A percentile compares a stretch with the other conserved stretches of the same genome.
Conservation (phyloP, 2,329 filamentous ascomycete species). For the Fusarium fracticaudum region DNA sequence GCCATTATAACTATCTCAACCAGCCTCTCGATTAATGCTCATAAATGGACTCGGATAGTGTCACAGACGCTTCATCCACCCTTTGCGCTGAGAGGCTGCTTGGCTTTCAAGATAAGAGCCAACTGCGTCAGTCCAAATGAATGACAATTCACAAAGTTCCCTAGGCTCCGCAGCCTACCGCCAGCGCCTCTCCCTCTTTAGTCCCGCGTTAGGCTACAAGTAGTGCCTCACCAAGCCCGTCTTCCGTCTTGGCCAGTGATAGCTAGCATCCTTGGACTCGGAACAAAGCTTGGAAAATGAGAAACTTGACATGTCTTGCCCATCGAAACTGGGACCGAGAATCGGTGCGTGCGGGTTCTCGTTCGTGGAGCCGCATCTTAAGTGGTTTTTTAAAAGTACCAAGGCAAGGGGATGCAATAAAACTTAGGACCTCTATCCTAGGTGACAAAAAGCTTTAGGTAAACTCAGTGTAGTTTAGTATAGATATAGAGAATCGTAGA, state of each 20-base stretch:
- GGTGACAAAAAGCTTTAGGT: no score
- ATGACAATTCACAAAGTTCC: conserved; percentile 19
- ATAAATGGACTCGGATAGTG: background rate
- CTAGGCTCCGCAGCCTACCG: conserved; percentile 7
- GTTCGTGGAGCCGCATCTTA: background rate
- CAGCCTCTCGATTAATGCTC: background rate
- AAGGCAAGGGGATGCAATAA: no score
- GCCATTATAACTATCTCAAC: background rate
- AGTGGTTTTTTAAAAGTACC: background rate
- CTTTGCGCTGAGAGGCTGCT: background rate
- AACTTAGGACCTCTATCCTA: no score
- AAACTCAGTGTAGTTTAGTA: no score
- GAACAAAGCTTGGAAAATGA: conserved; percentile 10
- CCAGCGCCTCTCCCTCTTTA: conserved; percentile 32
- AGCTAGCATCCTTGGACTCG: conserved; percentile 10
- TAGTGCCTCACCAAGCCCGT: conserved; percentile 2
- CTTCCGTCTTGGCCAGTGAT: conserved; percentile 13
- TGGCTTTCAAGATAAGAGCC: background rate
- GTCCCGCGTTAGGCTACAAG: conserved; percentile 13
- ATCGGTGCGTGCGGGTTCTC: conserved; percentile 15
- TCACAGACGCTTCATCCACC: conserved; percentile 4
- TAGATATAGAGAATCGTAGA: no score
- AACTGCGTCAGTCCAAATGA: conserved; percentile 22
- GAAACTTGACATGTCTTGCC: conserved; percentile 10
- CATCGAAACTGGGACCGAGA: conserved; percentile 15